phyloP scores from a whole-genome alignment of 2,329 filamentous ascomycete genomes.

The Magnaporthales sp. region DNA sequence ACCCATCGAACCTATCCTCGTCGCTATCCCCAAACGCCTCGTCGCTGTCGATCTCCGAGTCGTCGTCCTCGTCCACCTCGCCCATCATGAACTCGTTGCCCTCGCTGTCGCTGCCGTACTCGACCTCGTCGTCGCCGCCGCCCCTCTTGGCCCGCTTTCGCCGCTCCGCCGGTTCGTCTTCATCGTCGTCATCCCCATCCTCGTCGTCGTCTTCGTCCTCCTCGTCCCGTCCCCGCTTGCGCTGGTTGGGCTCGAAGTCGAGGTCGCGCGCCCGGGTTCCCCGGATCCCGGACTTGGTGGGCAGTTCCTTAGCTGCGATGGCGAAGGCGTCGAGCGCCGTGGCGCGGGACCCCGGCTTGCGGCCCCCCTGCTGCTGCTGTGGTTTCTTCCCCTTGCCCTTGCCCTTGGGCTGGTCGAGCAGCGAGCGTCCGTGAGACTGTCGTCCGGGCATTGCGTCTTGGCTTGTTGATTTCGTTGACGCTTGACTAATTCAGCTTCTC shows the following conservation, averaged over 20 bases:
- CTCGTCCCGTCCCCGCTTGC: constrained; percentile 32
- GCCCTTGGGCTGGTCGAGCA: constrained; percentile 22
- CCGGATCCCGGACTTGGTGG: constrained; percentile 23
- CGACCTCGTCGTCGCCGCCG: constrained; percentile 42
- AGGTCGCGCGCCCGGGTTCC: constrained; percentile 36
- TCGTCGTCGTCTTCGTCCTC: constrained; percentile 36
- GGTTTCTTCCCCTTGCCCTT: constrained; percentile 15
- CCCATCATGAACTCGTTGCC: constrained; percentile 82
- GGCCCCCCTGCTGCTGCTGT: not conserved
- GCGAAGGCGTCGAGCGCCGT: constrained; percentile 48
- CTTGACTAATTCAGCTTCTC: not conserved
- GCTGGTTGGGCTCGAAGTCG: constrained; percentile 36
- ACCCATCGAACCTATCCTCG: constrained; percentile 75
- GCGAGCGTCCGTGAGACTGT: constrained; percentile 47
- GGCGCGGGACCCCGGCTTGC: constrained; percentile 3
- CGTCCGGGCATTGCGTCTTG: constrained; percentile 41
- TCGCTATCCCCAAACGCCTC: constrained; percentile 87
- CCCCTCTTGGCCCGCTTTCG: constrained; percentile 26
- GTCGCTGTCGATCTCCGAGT: constrained; percentile 57
- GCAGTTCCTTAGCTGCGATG: constrained; percentile 44
- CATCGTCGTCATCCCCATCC: constrained; percentile 47
- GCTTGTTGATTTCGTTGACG: too few relatives aligned
- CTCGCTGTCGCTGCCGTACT: constrained; percentile 75
- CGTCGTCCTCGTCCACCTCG: constrained; percentile 47
- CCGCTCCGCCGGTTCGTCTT: constrained; percentile 54